A percentile compares a stretch with the other conserved stretches of the same genome.
Evolutionary conservation across 2,329 filamentous ascomycete genomes (phyloP).

Genomic region (Neoarthrinium moseri): DNA sequence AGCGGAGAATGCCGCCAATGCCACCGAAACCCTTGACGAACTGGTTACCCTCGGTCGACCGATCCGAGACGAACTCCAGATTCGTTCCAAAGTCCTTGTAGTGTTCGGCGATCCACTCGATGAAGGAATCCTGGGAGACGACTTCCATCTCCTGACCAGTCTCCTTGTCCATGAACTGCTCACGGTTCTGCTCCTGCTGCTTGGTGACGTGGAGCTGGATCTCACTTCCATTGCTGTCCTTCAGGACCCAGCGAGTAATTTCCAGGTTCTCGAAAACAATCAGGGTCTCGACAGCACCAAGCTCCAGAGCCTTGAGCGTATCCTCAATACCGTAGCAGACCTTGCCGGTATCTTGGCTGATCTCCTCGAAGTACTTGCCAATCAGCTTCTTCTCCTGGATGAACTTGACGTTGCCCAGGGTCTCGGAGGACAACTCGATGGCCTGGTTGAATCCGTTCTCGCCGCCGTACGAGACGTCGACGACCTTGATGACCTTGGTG

Average conservation of each 20-base stretch:
- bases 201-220: slow-evolving; percentile 86
- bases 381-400: slow-evolving; percentile 99
- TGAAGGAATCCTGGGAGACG: slow-evolving; percentile 81
- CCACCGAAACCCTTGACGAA: slow-evolving; percentile 99
- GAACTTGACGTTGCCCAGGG: slow-evolving; percentile 98
- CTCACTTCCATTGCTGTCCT: slow-evolving; percentile 71
- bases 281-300: slow-evolving; percentile 89
- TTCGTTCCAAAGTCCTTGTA: slow-evolving; percentile 97
- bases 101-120: slow-evolving; percentile 99
- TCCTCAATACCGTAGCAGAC: slow-evolving; percentile 98
- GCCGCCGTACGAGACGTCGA: slow-evolving; percentile 97
- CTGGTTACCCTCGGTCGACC: slow-evolving; percentile 97
- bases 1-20: slow-evolving; percentile 93
- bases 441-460: slow-evolving; percentile 99
- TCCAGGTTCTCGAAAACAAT: slow-evolving; percentile 98
- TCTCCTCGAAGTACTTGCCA: slow-evolving; percentile 98
- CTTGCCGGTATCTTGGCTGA: slow-evolving; percentile 94
- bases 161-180: slow-evolving; percentile 90
- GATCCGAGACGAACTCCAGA: slow-evolving; percentile 96
- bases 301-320: slow-evolving; percentile 92
- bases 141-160: slow-evolving; percentile 98
- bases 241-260: slow-evolving; percentile 86
- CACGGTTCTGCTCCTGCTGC: slow-evolving; percentile 75
- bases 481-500: slow-evolving; percentile 97
- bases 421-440: slow-evolving; percentile 93